Evolutionary conservation across 2,329 filamentous ascomycete genomes (phyloP).

Genomic region (Nemania abortiva): DNA sequence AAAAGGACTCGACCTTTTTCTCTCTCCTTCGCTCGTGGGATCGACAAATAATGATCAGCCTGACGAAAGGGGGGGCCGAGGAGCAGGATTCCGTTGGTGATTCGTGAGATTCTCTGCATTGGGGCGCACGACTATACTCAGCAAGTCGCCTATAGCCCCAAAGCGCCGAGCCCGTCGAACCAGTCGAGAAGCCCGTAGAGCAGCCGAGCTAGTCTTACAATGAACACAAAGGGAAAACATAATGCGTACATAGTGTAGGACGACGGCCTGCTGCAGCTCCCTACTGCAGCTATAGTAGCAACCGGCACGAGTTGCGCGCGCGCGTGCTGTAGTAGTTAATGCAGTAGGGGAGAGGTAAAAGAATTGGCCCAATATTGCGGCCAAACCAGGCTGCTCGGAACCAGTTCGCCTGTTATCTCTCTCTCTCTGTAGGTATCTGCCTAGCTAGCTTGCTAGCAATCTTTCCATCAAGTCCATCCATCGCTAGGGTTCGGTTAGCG

Average conservation of each 20-base stretch:
- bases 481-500: slow-evolving; percentile 9
- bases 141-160: slow-evolving; percentile 2
- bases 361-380: slow-evolving; percentile 22
- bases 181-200: slow-evolving; percentile 27
- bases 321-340: neutral
- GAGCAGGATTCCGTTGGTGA: slow-evolving; percentile 17
- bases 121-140: slow-evolving; percentile 8
- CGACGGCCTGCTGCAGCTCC: slow-evolving; percentile 1
- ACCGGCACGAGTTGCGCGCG: slow-evolving; percentile 32
- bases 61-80: slow-evolving; percentile 18
- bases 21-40: slow-evolving; percentile 2
- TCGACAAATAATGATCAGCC: slow-evolving; percentile 34
- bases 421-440: too few species aligned
- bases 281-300: slow-evolving; percentile 27
- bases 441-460: neutral
- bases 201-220: slow-evolving; percentile 31
- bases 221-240: neutral
- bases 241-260: neutral
- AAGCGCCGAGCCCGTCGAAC: slow-evolving; percentile 16
- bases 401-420: slow-evolving; percentile 16
- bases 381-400: slow-evolving; percentile 18
- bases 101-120: slow-evolving; percentile 22
- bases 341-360: neutral
- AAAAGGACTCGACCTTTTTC: neutral
- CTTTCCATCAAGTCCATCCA: slow-evolving; percentile 3